Percentiles rank a stretch among this genome's conserved stretches.
phyloP scores from a whole-genome alignment of 495 filamentous ascomycete species.

The Bacidia rubella region DNA sequence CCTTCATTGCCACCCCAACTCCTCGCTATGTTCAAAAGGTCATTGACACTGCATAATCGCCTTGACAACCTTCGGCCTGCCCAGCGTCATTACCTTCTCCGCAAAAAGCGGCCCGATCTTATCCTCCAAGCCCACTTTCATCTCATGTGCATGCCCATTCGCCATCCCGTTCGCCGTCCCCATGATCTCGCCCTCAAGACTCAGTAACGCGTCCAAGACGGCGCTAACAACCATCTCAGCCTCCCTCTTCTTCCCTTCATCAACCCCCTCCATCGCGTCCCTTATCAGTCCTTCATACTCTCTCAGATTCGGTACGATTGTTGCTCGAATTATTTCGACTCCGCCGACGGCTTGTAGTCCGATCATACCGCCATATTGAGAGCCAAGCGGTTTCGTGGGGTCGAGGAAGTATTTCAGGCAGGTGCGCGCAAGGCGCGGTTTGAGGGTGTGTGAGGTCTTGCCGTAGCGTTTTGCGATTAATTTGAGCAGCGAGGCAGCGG shows the following conservation, averaged over 20 bases:
- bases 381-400: slow-evolving; percentile 59
- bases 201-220: slow-evolving; percentile 44
- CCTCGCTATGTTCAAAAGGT: slow-evolving; percentile 1
- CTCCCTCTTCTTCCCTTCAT: slow-evolving; percentile 34
- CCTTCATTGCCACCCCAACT: neutral
- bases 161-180: slow-evolving; percentile 32
- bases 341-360: slow-evolving; percentile 67
- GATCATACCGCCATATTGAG: slow-evolving; percentile 76
- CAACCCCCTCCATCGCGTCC: slow-evolving; percentile 43
- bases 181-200: slow-evolving; percentile 28
- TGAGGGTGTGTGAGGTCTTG: slow-evolving; percentile 57
- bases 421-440: slow-evolving; percentile 75
- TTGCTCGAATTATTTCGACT: slow-evolving; percentile 58
- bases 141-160: slow-evolving; percentile 34
- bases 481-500: slow-evolving; percentile 65
- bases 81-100: slow-evolving; percentile 36
- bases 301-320: slow-evolving; percentile 69
- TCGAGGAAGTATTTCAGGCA: slow-evolving; percentile 86
- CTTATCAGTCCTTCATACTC: slow-evolving; percentile 60
- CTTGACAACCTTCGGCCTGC: slow-evolving; percentile 35
- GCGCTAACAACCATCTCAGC: slow-evolving; percentile 49
- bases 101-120: slow-evolving; percentile 48
- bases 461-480: slow-evolving; percentile 63
- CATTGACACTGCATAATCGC: slow-evolving; percentile 33
- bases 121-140: slow-evolving; percentile 41